Evolutionary conservation across 2,329 filamentous ascomycete genomes (phyloP), one percentile per base, ranked within the genome.

Genomic region (Grosmannia huntii): DNA sequence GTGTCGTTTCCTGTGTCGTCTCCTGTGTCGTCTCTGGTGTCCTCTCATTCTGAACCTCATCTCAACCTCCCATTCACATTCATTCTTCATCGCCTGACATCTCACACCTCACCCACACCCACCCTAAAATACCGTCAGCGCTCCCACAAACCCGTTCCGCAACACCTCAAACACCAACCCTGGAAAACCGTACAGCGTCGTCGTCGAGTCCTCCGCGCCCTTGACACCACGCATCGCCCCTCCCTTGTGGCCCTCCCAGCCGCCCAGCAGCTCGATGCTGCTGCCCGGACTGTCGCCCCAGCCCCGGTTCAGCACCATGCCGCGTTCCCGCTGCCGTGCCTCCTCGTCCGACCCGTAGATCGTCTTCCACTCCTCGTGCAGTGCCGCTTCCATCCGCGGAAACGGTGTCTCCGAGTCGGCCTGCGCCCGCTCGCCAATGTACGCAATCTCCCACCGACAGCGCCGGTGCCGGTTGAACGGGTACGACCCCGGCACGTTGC

Each of bases 151-250:
- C 4, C 89, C 90, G 68, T 95, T 96, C 82, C 89, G 91, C 70
- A 97, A 73, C 31, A 99, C 92, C 73, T 99, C 94, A 73, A 99
- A 97, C 53, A 96, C 83, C 70, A 97, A 74, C 0, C 94, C 92
- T 0, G 94, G 92, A 67, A 96, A 96, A 1, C 92, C 91, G 73
- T 90, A 97, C 31, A 99, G 72, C 61, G 91, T 92, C 19, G 91
- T 96, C 58, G 80, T 83, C 60, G 80, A 81, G 64, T 83, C 80
- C 46, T 79, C 78, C 51, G 70, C 76, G 3, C 76, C 72, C 52
- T 78, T 85, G 68, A 70, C 76, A 68, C 71, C 80, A 73, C 72
- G 82, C 70, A 57, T 12, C 14, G 49, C 28, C 5, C 54, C 55
- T 50, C 59, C 27, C 51, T 52, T 60, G 63, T 82, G 86, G 65